Evolutionary conservation across 441 rosid species (phyloP), one percentile per base, ranked within the genome.

Genomic region (Gossypium armourianum): DNA sequence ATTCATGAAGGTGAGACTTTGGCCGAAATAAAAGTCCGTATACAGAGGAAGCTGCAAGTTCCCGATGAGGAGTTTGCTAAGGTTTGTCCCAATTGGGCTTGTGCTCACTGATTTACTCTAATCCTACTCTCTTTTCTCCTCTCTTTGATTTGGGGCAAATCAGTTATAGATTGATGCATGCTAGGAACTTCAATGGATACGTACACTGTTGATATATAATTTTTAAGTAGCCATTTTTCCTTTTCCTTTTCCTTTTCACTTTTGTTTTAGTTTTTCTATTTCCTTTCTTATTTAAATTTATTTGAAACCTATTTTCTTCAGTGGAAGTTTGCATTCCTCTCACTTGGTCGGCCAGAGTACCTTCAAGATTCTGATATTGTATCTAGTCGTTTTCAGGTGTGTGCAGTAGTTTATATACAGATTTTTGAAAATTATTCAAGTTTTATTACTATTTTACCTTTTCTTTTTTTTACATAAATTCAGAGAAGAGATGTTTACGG

Each of bases 301-400:
- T 68, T 64, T 59, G 71, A 62, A 58, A 40, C 52, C 53, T 20
- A 52, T 60, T 69, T 26, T 62, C 56, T 17, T 36, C 85, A 81
- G 86, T 85, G 88, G 86, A 85, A 79, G 60, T 79, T 83, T 73
- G 86, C 86, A 57, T 79, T 81, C 70, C 72, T 83, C 47, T 83
- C 83, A 26, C 77, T 81, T 57, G 88, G 83, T 70, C 88, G 83
- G 19, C 85, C 82, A 2, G 88, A 83, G 73, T 85, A 83, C 62
- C 86, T 83, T 65, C 78, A 74, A 73, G 88, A 85, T 71, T 67
- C 82, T 21, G 88, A 81, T 47, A 59, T 81, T 20, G 75, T 83
- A 40, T 83, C 80, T 24, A 73, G 71, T 71, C 79, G 83, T 68
- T 82, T 84, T 74, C 86, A 84, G 87, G 87, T 84, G 19, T 9